Evolutionary conservation across 1,284 basidiomycete genomes (phyloP), one percentile per base, ranked within the genome.

Genomic region (Fomitopsis schrenkii): DNA sequence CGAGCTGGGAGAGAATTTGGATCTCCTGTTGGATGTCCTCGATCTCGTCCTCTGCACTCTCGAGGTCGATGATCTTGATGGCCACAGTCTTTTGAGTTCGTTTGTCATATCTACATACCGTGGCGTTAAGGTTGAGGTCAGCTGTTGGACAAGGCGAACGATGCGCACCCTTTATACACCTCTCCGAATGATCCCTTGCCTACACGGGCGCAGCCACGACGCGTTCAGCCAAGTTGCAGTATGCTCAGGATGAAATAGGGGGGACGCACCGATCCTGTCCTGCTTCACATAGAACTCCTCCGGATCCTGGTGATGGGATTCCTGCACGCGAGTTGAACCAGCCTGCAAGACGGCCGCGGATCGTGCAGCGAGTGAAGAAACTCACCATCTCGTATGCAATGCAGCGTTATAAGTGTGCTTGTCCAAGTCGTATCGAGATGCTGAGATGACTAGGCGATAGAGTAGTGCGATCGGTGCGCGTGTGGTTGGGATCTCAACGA

Each of bases 21-120:
- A 99, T 99, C 76, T 99, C 97, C 75, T 97, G 95, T 71, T 99
- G 97, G 62, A 99, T 98, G 77, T 99, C 97, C 75, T 98, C 96
- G 74, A 99, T 98, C 80, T 99, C 97, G 72, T 99, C 97, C 75
- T 98, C 97, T 57, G 97, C 96, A 71, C 93, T 95, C 77, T 99
- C 97, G 41, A 99, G 85, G 79, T 99, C 95, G 74, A 99, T 98
- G 68, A 98, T 96, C 86, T 98, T 98, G 81, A 98, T 97, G 45
- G 95, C 95, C 40, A 97, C 95, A 0, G 95, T 95, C 76, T 91
- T 90, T 73, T 94, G 90, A 35, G 94, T 96, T 60, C 93, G 85
- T 73, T 94, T 94, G 77, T 97, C 94, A 70, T 93, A 97, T 62
- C 95, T 94, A 68, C 19, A 59, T 30, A 30, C 35, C 17, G 48